Percentiles rank a stretch among this genome's conserved stretches.
phyloP scores from a whole-genome alignment of 768 basidiomycete genomes.

The Baorangia bicolor region DNA sequence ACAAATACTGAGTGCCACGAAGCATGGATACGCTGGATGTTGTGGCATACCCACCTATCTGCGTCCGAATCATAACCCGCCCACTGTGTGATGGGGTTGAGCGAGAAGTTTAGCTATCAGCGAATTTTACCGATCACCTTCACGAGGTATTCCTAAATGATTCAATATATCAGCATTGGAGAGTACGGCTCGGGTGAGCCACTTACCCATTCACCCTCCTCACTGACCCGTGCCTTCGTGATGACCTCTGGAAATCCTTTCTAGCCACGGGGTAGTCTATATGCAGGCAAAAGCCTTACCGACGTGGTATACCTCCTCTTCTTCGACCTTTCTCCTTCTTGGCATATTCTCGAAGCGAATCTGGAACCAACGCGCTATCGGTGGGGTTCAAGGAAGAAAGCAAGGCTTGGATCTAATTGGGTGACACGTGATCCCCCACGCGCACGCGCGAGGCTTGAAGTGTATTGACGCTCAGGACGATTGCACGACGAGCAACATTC shows the following conservation, averaged over 20 bases:
- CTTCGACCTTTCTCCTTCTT: conserved; percentile 27
- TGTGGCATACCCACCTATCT: conserved; percentile 46
- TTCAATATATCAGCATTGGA: neutral
- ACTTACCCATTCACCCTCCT: conserved; percentile 53
- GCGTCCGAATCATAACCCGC: conserved; percentile 55
- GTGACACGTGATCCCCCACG: conserved; percentile 16
- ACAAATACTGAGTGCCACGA: neutral
- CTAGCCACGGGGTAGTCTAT: neutral
- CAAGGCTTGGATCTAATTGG: neutral
- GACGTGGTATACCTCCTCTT: conserved; percentile 46
- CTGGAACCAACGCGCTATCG: neutral
- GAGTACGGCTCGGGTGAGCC: neutral
- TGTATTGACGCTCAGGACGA: neutral
- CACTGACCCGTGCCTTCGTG: conserved; percentile 52
- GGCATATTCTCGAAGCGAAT: conserved; percentile 15
- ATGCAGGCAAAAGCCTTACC: conserved; percentile 33
- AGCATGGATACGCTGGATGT: neutral
- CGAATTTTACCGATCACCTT: conserved; percentile 45
- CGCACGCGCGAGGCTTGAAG: neutral
- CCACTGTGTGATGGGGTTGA: conserved; percentile 49
- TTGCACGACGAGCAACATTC: neutral
- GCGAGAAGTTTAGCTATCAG: neutral
- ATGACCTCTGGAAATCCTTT: conserved; percentile 51
- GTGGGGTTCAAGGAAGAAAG: neutral
- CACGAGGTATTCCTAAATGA: conserved; percentile 58